These are phyloP conservation scores for Camellia oleifera DNA, from an alignment of 179 eudicot species.

Conservation along the genomic window DNA sequence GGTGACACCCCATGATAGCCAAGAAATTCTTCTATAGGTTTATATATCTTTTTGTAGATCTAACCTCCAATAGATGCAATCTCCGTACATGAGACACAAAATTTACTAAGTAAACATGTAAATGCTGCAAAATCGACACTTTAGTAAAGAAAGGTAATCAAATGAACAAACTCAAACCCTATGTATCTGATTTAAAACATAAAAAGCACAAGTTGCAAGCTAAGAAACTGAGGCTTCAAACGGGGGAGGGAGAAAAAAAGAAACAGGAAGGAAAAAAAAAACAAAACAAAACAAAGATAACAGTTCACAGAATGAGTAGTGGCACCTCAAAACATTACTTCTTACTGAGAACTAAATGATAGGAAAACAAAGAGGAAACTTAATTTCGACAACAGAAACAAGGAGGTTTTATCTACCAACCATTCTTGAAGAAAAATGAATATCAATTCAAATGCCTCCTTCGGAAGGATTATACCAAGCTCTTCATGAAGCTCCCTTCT, in stretches of 20 bases:
- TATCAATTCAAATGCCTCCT: constrained; percentile 87
- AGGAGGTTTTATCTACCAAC: constrained; percentile 39
- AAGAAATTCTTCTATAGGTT: not conserved
- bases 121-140: not conserved
- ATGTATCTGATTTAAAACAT: not conserved
- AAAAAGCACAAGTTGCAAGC: not conserved
- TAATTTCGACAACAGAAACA: not conserved
- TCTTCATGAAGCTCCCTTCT: constrained; percentile 99
- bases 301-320: not conserved
- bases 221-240: not conserved
- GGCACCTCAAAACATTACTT: too few relatives aligned
- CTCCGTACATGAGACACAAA: not conserved
- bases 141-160: not conserved
- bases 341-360: not conserved
- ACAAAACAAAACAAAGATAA: not conserved
- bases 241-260: not conserved
- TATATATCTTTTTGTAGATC: constrained; percentile 5
- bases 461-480: constrained; percentile 82
- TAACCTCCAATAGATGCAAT: not conserved
- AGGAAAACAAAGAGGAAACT: not conserved
- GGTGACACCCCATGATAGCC: too few relatives aligned
- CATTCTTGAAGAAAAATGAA: constrained; percentile 70
- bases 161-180: not conserved
- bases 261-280: not conserved
- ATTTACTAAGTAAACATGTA: not conserved